Conservation (phyloP, 345 rosid species). For the Eucalyptus albens region DNA sequence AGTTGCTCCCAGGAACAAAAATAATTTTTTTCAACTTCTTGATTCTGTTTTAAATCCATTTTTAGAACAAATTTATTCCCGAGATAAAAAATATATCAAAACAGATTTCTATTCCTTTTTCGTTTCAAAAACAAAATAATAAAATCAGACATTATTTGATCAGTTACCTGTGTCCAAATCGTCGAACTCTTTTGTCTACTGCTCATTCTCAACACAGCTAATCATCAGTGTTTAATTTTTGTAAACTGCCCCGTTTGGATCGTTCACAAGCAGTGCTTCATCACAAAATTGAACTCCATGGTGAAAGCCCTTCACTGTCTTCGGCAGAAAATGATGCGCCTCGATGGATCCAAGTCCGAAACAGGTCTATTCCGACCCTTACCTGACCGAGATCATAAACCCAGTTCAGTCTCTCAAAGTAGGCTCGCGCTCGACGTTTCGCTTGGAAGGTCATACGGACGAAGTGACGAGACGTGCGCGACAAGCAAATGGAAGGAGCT, state of each 20-base stretch:
- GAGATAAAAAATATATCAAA: no score
- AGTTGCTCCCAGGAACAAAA: fast-evolving
- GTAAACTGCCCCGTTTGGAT: background rate
- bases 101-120: fast-evolving
- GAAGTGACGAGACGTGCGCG: background rate
- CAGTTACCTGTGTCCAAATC: fast-evolving
- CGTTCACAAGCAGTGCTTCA: background rate
- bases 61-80: fast-evolving
- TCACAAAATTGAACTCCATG: background rate
- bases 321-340: background rate
- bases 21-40: no score
- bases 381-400: background rate
- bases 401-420: background rate
- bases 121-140: no score
- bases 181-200: background rate
- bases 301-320: background rate
- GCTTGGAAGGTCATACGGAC: background rate
- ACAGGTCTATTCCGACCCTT: background rate
- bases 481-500: background rate
- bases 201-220: background rate
- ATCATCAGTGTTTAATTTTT: background rate
- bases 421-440: background rate
- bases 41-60: no score
- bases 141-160: fast-evolving
- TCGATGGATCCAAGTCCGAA: background rate